phyloP scores from a whole-genome alignment of 2,329 filamentous ascomycete species.

The Juglanconis oblonga region DNA sequence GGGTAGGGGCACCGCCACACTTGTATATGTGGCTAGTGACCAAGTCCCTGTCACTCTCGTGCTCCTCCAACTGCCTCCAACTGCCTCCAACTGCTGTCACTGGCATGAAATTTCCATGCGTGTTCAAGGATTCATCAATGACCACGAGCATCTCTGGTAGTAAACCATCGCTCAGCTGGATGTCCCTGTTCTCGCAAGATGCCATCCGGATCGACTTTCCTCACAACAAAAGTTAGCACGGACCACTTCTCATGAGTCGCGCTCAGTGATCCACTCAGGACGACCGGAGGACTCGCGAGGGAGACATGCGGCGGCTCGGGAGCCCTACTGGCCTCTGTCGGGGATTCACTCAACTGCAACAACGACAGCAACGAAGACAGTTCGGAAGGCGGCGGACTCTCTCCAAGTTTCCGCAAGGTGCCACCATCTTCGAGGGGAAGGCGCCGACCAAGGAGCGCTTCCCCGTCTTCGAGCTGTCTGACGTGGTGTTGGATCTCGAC shows the following conservation, averaged over 20 bases:
- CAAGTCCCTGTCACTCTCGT: not conserved
- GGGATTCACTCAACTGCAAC: not conserved
- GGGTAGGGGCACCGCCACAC: not conserved
- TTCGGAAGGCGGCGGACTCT: not conserved
- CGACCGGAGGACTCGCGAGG: not conserved
- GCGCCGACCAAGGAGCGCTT: not conserved
- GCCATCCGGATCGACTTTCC: not conserved
- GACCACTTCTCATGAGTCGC: constrained; percentile 6
- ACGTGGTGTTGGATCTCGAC: constrained; percentile 51
- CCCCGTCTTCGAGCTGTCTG: constrained; percentile 35
- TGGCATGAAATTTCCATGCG: not conserved
- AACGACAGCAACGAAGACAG: not conserved
- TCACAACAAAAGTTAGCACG: not conserved
- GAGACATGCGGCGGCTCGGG: constrained; percentile 3
- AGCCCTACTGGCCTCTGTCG: constrained; percentile 3
- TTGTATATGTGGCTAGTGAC: not conserved
- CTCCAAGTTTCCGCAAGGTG: not conserved
- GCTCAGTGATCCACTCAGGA: not conserved
- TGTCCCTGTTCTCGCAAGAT: not conserved
- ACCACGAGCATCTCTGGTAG: not conserved
- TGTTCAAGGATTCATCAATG: not conserved
- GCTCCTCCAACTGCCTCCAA: not conserved
- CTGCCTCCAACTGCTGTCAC: not conserved
- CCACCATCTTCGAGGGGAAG: not conserved
- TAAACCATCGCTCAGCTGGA: not conserved